Evolutionary conservation across 805 yeast genomes (phyloP), one percentile per base, ranked within the genome.

Genomic region (Brettanomyces custersianus): DNA sequence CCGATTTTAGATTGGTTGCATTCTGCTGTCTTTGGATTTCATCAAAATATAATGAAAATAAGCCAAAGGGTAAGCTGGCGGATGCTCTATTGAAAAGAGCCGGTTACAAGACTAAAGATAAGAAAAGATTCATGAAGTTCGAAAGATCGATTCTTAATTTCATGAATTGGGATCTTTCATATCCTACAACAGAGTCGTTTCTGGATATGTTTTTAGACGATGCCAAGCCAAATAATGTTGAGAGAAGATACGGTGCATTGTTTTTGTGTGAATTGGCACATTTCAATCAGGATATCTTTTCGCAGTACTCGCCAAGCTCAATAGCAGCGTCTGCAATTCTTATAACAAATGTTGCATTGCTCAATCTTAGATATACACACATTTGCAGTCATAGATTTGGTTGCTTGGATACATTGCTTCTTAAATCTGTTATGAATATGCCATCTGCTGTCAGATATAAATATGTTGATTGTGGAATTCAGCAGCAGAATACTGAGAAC

Each of bases 181-280:
- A 68, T 23, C 74, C 84, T 18, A 75, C 83, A 3, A 70, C 74
- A 45, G 87, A 80, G 54, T 60, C 70, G 10, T 77, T 77, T 47
- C 61, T 80, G 38, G 85, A 80, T 47, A 54, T 79, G 35, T 66
- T 65, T 46, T 54, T 78, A 20, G 47, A 45, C 37, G 46, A 45
- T 18, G 41, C 48, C 25, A 50, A 51, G 35, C 57, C 55, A 36
- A 60, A 59, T 42, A 48, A 63, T 27, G 60, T 66, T 41, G 74
- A 71, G 39, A 59, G 78, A 41, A 74, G 71, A 47, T 56, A 66
- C 33, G 72, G 80, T 40, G 66, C 84, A 12, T 59, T 73, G 40
- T 74, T 75, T 58, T 54, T 80, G 31, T 77, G 86, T 48, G 87
- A 80, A 51, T 59, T 80, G 46, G 66, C 77, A 37, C 77, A 74